Evolutionary conservation across 495 filamentous ascomycete genomes (phyloP).

Genomic region (Gamarada debralockiae): DNA sequence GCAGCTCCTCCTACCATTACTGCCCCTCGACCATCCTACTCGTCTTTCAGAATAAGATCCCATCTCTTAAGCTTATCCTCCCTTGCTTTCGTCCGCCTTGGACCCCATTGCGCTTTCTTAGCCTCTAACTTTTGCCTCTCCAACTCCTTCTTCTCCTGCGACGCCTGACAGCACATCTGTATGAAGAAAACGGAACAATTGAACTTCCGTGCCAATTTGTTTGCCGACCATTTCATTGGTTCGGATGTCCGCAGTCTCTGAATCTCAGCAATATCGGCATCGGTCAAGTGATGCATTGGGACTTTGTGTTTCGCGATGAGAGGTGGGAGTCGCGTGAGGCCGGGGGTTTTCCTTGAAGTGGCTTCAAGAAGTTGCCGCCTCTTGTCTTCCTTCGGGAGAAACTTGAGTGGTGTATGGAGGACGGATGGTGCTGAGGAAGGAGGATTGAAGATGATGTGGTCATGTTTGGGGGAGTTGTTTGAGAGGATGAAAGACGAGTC

Average conservation of each 20-base stretch:
- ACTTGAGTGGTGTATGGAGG: constrained; percentile 83
- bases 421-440: constrained; percentile 79
- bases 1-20: not conserved
- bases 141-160: constrained; percentile 33
- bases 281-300: constrained; percentile 53
- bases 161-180: constrained; percentile 41
- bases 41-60: constrained; percentile 50
- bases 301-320: constrained; percentile 40
- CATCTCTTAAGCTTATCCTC: constrained; percentile 69
- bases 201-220: constrained; percentile 66
- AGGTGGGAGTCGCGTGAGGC: constrained; percentile 42
- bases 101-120: constrained; percentile 70
- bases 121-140: constrained; percentile 44
- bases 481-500: constrained; percentile 56
- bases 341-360: constrained; percentile 2
- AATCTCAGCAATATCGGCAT: constrained; percentile 75
- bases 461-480: constrained; percentile 18
- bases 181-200: constrained; percentile 77
- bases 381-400: constrained; percentile 77
- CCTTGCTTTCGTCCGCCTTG: constrained; percentile 62
- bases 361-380: constrained; percentile 44
- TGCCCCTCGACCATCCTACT: constrained; percentile 19
- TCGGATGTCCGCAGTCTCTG: constrained; percentile 61
- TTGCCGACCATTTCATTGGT: constrained; percentile 68
- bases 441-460: constrained; percentile 87